A percentile compares a stretch with the other conserved stretches of the same genome.
These are phyloP conservation scores for Pterocarpus santalinus DNA, from an alignment of 306 rosid genomes.

Conservation along the genomic window DNA sequence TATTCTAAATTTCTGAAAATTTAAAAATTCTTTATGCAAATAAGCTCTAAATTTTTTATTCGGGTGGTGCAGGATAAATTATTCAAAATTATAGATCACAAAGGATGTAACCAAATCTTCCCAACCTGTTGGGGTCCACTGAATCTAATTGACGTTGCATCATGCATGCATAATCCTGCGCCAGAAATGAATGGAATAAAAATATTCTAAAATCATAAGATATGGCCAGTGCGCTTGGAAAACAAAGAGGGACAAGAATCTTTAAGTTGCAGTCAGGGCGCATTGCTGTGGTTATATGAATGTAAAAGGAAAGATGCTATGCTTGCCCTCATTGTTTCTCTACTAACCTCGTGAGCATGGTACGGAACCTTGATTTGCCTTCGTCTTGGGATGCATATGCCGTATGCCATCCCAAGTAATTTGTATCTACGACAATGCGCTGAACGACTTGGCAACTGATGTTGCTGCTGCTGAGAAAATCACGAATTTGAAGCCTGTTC, in stretches of 20 bases:
- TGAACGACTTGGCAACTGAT: background rate
- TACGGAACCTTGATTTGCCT: conserved; percentile 35
- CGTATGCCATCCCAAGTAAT: background rate
- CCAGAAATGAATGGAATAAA: conserved; percentile 27
- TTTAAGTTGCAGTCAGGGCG: conserved; percentile 34
- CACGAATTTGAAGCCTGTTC: background rate
- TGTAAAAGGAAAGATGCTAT: conserved; percentile 17
- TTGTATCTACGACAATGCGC: background rate
- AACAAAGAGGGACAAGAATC: conserved; percentile 28
- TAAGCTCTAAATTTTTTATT: too few relatives aligned
- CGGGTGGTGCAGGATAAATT: too few relatives aligned
- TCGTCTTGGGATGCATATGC: conserved; percentile 31
- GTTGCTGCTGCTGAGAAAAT: too few relatives aligned
- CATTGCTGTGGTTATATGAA: background rate
- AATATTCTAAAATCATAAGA: background rate
- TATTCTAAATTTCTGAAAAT: too few relatives aligned
- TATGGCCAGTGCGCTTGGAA: background rate
- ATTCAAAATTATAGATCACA: background rate
- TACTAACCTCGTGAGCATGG: conserved; percentile 51
- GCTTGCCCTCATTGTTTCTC: conserved; percentile 41
- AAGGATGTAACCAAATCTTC: background rate
- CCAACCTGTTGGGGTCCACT: conserved; percentile 6
- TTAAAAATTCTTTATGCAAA: too few relatives aligned
- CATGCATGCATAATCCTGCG: conserved; percentile 21
- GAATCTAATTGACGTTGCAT: conserved; percentile 15